These are phyloP conservation scores for Fusarium globosum DNA, from an alignment of 2,329 filamentous ascomycete species.

Conservation along the genomic window DNA sequence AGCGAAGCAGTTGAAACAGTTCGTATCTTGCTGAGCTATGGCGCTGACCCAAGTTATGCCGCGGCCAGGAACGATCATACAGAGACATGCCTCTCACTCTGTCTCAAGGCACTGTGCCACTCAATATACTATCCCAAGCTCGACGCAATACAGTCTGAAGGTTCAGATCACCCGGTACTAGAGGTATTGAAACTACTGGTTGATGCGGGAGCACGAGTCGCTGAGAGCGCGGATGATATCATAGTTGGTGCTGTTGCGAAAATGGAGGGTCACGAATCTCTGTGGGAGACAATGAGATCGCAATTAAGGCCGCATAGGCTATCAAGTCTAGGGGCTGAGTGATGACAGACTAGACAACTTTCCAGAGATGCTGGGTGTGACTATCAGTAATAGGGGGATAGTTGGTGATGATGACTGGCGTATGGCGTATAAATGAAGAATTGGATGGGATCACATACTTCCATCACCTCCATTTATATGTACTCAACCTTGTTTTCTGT, in stretches of 20 bases:
- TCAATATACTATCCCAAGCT: not conserved
- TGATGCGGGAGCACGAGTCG: not conserved
- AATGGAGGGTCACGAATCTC: not conserved
- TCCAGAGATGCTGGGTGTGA: not conserved
- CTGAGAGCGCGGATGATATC: not conserved
- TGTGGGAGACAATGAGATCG: not conserved
- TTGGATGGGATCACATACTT: too few relatives aligned
- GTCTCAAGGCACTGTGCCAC: not conserved
- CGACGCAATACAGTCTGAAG: not conserved
- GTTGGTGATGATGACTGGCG: not conserved
- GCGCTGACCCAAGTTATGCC: not conserved
- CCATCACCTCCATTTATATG: too few relatives aligned
- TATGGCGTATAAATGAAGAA: too few relatives aligned
- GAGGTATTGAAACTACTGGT: not conserved
- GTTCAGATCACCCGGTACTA: not conserved
- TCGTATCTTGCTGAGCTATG: not conserved
- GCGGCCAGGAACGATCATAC: not conserved
- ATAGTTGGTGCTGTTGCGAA: not conserved
- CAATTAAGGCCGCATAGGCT: not conserved
- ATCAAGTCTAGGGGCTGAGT: too few relatives aligned
- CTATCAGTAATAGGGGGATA: not conserved
- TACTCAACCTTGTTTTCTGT: too few relatives aligned
- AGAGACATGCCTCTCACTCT: not conserved
- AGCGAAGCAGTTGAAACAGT: not conserved
- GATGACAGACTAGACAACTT: too few relatives aligned